These are phyloP conservation scores for Candida sanyaensis DNA, from an alignment of 1,139 yeast species.

Conservation along the genomic window DNA sequence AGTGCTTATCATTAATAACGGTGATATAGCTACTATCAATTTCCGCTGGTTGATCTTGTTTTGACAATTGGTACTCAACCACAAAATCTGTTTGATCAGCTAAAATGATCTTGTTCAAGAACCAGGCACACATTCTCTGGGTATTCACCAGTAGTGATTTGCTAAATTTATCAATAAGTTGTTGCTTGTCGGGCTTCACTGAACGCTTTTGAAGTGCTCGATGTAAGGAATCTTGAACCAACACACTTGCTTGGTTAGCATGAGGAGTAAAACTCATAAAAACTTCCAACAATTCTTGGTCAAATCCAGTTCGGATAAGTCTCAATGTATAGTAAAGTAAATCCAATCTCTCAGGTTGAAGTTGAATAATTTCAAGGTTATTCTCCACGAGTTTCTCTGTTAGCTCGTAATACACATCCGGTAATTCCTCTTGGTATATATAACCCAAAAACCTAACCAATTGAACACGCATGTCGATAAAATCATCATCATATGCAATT, in stretches of 20 bases:
- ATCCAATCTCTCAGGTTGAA: constrained; percentile 38
- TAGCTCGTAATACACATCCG: constrained; percentile 37
- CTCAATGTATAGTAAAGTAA: constrained; percentile 53
- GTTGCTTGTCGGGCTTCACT: constrained; percentile 17
- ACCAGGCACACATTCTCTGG: constrained; percentile 37
- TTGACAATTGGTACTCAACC: constrained; percentile 59
- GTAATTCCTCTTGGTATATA: constrained; percentile 21
- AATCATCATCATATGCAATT: constrained; percentile 57
- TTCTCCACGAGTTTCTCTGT: constrained; percentile 49
- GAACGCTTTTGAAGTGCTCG: constrained; percentile 18
- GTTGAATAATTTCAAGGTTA: constrained; percentile 47
- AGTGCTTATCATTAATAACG: constrained; percentile 12
- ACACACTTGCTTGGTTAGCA: constrained; percentile 31
- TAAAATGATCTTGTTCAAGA: constrained; percentile 37
- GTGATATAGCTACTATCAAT: constrained; percentile 39
- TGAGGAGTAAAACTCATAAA: constrained; percentile 15
- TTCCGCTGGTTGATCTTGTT: constrained; percentile 24
- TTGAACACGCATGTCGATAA: constrained; percentile 51
- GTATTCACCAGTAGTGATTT: constrained; percentile 24
- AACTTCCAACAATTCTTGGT: constrained; percentile 40
- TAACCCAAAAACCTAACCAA: constrained; percentile 50
- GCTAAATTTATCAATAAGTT: constrained; percentile 25
- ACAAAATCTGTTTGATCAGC: constrained; percentile 56
- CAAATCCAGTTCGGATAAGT: constrained; percentile 28
- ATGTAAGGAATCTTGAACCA: constrained; percentile 36